Percentiles rank a stretch among this genome's conserved stretches.
Conservation (phyloP, 148 eudicot species). For the Polygonum aviculare region DNA sequence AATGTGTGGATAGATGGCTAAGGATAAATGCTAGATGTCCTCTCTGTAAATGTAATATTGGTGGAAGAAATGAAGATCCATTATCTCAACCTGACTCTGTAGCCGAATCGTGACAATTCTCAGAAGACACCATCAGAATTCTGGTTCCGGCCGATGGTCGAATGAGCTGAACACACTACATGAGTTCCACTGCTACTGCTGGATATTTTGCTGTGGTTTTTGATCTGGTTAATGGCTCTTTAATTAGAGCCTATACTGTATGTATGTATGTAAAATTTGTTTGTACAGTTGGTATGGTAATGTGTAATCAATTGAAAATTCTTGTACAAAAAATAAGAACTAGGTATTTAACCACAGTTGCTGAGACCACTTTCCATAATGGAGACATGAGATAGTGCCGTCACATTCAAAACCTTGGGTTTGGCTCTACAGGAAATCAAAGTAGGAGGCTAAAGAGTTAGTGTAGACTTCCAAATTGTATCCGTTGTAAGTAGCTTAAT, state of each 20-base stretch:
- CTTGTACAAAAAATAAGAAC: neutral
- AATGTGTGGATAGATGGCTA: conserved; percentile 75
- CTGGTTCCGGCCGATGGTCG: neutral
- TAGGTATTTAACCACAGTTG: neutral
- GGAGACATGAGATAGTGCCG: neutral
- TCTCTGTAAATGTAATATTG: conserved; percentile 58
- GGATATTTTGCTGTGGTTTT: neutral
- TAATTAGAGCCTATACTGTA: neutral
- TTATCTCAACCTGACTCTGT: conserved; percentile 28
- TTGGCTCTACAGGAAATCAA: neutral
- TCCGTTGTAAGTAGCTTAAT: too few species aligned
- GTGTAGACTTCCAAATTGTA: too few species aligned
- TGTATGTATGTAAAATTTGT: neutral
- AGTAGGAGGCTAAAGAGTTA: neutral
- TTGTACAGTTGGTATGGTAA: conserved; percentile 2
- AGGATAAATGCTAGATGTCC: conserved; percentile 75
- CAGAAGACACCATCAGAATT: neutral
- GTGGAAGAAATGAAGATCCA: conserved; percentile 23
- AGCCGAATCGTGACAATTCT: conserved; percentile 22
- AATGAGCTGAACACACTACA: neutral
- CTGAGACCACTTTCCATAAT: neutral
- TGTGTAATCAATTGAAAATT: conserved; percentile 2
- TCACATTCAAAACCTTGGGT: neutral
- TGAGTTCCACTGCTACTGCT: neutral
- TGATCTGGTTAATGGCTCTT: neutral